These are phyloP conservation scores for Neocucurbitaria cava DNA, from an alignment of 2,329 filamentous ascomycete genomes.

Conservation along the genomic window DNA sequence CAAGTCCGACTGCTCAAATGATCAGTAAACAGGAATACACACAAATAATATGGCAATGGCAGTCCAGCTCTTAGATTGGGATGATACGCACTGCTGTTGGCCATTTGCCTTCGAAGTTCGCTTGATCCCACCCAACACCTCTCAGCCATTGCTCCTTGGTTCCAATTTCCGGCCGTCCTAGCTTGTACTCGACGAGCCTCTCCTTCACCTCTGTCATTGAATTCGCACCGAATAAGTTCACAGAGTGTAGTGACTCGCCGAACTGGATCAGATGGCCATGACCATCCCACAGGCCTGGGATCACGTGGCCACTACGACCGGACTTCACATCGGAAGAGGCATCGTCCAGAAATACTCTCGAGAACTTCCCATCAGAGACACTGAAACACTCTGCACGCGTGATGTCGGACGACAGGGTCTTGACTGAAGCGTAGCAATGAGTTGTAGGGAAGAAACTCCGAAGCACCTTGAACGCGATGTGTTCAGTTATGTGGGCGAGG, in stretches of 20 bases:
- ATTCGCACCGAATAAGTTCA: constrained; percentile 67
- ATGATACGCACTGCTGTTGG: constrained; percentile 64
- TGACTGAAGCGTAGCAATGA: constrained; percentile 56
- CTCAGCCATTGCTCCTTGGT: constrained; percentile 66
- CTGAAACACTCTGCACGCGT: constrained; percentile 62
- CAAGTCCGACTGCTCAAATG: constrained; percentile 60
- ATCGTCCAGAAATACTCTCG: constrained; percentile 53
- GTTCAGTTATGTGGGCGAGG: constrained; percentile 19
- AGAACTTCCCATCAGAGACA: constrained; percentile 61
- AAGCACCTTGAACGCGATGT: constrained; percentile 27
- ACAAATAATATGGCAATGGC: neutral
- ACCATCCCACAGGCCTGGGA: constrained; percentile 74
- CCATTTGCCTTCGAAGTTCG: constrained; percentile 66
- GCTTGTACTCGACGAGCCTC: constrained; percentile 62
- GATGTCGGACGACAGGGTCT: constrained; percentile 49
- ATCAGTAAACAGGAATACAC: constrained; percentile 3
- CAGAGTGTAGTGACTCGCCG: constrained; percentile 71
- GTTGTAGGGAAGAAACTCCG: constrained; percentile 36
- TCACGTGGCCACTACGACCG: constrained; percentile 58
- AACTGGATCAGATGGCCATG: constrained; percentile 73
- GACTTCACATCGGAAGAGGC: constrained; percentile 42
- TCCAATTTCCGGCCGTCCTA: constrained; percentile 59
- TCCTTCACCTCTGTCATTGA: constrained; percentile 62
- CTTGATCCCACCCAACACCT: constrained; percentile 76
- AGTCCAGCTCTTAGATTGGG: neutral